Base-by-base conservation (phyloP, 1,284 basidiomycete species). In the Hymenochaete sp. region DNA sequence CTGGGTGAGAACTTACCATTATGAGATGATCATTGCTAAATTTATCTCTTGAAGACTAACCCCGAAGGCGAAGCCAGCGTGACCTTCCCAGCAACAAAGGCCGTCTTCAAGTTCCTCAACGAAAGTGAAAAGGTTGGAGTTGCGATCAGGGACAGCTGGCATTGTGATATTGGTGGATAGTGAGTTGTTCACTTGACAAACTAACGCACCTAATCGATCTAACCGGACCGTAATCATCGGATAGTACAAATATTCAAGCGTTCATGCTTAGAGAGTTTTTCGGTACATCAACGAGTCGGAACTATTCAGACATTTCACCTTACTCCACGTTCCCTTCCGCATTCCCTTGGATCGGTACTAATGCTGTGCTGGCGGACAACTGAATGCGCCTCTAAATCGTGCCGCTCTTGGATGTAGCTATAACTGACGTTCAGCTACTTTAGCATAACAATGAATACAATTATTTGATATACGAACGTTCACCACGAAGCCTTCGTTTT, bases 121-220 rank as follows among this genome's bases (percentile, higher is more conserved):
- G 54, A 46, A 11, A 49, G 42, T 18, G 53, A 57, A 25, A 52
- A 54, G 26, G 48, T 57, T 24, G 57, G 57, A 14, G 53, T 59
- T 21, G 54, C 57, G 7, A 53, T 57, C 19, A 43, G 57, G 8
- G 42, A 49, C 27, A 52, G 57, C 11, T 42, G 52, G 2, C 57
- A 58, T 26, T 57, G 57, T 33, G 57, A 58, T 45, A 47, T 46
- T 2, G 50, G 45, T n/a, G 56, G 57, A 51, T 53, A 57, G 57
- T 58, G 63, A 63, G 47, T 6, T 6, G 14, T 35, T 35, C 32
- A 6, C 21, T 16, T n/a, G 5, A 8, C 32, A 5, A n/a, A 31
- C 14, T 10, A 16, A 16, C 4, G 8, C 21, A 16, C 6, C 21
- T 35, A 8, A 35, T 35, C 21, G 21, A 19, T 6, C 5, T 8